Percentiles rank a stretch among this genome's conserved stretches.
Conservation (phyloP, 768 basidiomycete genomes). For the Boletus rufocinnamomeus region DNA sequence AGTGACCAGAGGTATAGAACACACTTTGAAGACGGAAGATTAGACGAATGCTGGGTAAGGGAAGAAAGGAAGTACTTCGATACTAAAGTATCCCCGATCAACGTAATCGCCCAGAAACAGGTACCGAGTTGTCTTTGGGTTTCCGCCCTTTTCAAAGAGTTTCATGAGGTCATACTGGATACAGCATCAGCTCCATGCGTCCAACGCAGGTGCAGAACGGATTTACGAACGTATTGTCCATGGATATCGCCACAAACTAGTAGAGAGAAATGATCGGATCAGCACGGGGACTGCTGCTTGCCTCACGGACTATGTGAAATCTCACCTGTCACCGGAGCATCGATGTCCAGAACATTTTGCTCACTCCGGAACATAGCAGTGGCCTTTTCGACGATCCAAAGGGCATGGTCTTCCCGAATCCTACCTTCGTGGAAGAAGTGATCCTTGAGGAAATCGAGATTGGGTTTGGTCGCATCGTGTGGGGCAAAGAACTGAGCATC, state of each 20-base stretch:
- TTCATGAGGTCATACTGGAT: constrained; percentile 76
- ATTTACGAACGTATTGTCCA: constrained; percentile 31
- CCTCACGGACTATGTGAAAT: constrained; percentile 1
- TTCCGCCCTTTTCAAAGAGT: constrained; percentile 75
- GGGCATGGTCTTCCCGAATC: constrained; percentile 63
- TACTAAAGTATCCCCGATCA: constrained; percentile 74
- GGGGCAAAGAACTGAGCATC: constrained; percentile 77
- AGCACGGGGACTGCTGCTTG: constrained; percentile 23
- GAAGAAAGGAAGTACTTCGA: constrained; percentile 50
- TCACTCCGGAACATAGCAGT: constrained; percentile 57
- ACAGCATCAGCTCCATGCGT: constrained; percentile 10
- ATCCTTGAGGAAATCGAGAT: constrained; percentile 74
- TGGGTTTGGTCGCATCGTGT: constrained; percentile 62
- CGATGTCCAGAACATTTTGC: constrained; percentile 67
- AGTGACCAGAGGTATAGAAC: constrained; percentile 64
- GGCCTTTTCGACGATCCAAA: constrained; percentile 64
- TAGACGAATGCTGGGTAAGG: constrained; percentile 1
- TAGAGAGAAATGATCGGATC: constrained; percentile 6
- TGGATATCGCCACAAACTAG: constrained; percentile 24
- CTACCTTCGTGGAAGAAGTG: constrained; percentile 75
- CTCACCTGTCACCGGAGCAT: constrained; percentile 72
- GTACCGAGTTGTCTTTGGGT: constrained; percentile 71
- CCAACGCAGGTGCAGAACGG: neutral
- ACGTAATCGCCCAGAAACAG: constrained; percentile 78
- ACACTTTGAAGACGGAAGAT: constrained; percentile 37